Evolutionary conservation across 352 stramenopile species (phyloP).

Genomic region (Phytophthora vignae): DNA sequence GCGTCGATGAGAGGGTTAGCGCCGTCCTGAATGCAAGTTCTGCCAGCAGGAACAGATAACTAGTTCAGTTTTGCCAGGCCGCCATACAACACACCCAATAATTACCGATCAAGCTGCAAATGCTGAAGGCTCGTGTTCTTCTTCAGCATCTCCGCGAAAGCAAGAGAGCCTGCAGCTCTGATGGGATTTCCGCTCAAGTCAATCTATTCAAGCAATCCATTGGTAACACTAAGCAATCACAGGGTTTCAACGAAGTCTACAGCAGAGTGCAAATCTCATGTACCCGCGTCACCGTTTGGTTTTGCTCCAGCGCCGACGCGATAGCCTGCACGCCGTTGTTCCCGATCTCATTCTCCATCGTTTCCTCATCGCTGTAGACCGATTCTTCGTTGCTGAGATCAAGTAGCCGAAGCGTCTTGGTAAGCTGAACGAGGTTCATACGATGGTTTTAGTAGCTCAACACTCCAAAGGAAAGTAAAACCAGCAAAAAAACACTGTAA

Average conservation of each 20-base stretch:
- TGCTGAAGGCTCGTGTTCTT: conserved; percentile 39
- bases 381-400: conserved; percentile 53
- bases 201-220: conserved; percentile 14
- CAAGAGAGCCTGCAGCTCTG: conserved; percentile 21
- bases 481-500: not conserved
- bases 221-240: conserved; percentile 5
- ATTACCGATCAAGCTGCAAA: conserved; percentile 44
- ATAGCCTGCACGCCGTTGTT: conserved; percentile 31
- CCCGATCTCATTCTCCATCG: conserved; percentile 50
- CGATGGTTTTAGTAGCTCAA: not conserved
- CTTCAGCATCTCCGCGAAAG: conserved; percentile 42
- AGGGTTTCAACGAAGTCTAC: not conserved
- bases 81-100: not conserved
- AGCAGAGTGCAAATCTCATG: not conserved
- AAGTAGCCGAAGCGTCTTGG: conserved; percentile 28
- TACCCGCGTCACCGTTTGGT: conserved; percentile 38
- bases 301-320: conserved; percentile 41
- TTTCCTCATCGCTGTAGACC: conserved; percentile 15
- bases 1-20: conserved; percentile 35
- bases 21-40: conserved; percentile 27
- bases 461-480: not conserved
- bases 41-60: conserved; percentile 6
- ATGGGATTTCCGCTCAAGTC: conserved; percentile 49
- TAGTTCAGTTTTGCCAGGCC: not conserved
- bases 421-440: conserved; percentile 9